These are phyloP conservation scores for Mortierella sp. DNA, from an alignment of 371 early-diverging fungal genomes.

Conservation along the genomic window DNA sequence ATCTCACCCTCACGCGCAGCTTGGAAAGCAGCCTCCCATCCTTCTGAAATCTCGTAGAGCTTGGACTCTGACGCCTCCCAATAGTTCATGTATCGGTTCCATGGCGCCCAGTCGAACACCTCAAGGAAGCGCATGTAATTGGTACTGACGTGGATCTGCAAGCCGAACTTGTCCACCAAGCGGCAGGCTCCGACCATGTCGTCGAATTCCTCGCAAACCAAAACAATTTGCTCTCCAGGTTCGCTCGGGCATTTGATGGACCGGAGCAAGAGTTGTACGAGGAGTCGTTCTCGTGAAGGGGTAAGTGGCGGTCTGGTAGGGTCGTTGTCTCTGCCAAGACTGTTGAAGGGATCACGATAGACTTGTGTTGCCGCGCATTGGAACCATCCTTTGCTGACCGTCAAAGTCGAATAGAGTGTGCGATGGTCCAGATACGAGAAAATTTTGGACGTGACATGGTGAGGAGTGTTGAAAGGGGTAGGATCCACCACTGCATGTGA, in stretches of 20 bases:
- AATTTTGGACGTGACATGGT: constrained; percentile 1
- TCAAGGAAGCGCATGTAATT: constrained; percentile 26
- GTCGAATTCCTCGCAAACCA: constrained; percentile 7
- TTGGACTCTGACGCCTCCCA: constrained; percentile 1
- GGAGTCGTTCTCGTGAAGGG: constrained; percentile 10
- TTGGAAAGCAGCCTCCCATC: too few relatives aligned
- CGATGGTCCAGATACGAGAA: constrained; percentile 8
- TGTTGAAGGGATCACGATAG: constrained; percentile 23
- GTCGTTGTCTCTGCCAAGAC: not conserved
- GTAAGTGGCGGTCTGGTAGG: not conserved
- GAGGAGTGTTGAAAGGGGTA: not conserved
- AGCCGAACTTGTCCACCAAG: constrained; percentile 1
- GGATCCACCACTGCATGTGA: too few relatives aligned
- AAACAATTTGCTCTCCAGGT: constrained; percentile 12
- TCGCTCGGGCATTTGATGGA: constrained; percentile 25
- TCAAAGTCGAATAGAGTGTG: constrained; percentile 13
- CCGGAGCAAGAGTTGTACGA: constrained; percentile 14
- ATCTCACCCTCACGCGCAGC: too few relatives aligned
- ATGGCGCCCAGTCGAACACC: constrained; percentile 29
- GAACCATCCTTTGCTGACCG: constrained; percentile 23
- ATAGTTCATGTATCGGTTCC: constrained; percentile 21
- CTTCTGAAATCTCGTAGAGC: too few relatives aligned
- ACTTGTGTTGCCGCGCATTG: constrained; percentile 3
- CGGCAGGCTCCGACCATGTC: not conserved
- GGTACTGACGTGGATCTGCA: constrained; percentile 10